Conservation (phyloP, 768 basidiomycete genomes). For the Grammothele lineata region DNA sequence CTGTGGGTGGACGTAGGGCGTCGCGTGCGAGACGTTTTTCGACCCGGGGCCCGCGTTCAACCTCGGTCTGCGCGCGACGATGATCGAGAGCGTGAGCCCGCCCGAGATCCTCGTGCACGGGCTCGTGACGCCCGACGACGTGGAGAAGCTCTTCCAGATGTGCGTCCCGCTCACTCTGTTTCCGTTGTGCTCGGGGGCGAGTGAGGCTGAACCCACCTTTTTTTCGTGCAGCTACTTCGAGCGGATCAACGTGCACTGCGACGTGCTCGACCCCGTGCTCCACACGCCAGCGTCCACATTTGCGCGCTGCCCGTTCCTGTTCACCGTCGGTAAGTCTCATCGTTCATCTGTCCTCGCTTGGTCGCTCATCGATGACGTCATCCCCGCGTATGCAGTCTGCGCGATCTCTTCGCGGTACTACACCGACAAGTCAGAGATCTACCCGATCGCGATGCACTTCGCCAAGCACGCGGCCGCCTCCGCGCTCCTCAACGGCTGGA, state of each 20-base stretch:
- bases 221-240: slow-evolving; percentile 56
- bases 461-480: slow-evolving; percentile 80
- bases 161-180: slow-evolving; percentile 33
- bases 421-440: slow-evolving; percentile 77
- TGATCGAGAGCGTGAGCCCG: slow-evolving; percentile 76
- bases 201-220: neutral
- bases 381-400: slow-evolving; percentile 50
- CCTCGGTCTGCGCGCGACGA: slow-evolving; percentile 58
- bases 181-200: neutral
- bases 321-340: slow-evolving; percentile 68
- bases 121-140: slow-evolving; percentile 71
- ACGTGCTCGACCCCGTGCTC: slow-evolving; percentile 71
- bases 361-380: neutral
- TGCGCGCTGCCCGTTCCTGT: slow-evolving; percentile 83
- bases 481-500: slow-evolving; percentile 51
- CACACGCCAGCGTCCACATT: slow-evolving; percentile 80
- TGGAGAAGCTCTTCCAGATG: slow-evolving; percentile 83
- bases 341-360: no score
- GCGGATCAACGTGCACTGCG: slow-evolving; percentile 66
- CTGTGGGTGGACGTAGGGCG: no score
- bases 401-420: slow-evolving; percentile 85
- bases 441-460: slow-evolving; percentile 86
- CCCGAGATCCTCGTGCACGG: slow-evolving; percentile 82
- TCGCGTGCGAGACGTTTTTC: slow-evolving; percentile 79
- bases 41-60: slow-evolving; percentile 79